phyloP scores from a whole-genome alignment of 192 early-diverging fungal species.

The Coemansia erecta region DNA sequence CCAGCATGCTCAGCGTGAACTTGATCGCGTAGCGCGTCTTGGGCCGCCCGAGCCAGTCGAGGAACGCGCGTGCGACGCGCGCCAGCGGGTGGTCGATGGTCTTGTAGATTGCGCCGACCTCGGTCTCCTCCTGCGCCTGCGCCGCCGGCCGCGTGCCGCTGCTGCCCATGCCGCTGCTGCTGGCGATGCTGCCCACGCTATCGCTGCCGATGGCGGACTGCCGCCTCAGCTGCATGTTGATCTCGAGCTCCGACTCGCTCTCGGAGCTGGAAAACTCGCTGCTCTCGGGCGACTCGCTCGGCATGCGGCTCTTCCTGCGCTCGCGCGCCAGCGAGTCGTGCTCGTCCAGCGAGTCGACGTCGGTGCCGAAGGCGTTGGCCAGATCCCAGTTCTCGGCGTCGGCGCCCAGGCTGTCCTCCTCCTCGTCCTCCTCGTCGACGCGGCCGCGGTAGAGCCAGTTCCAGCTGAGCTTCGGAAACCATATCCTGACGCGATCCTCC shows the following conservation, averaged over 20 bases:
- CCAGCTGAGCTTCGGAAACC: conserved; percentile 38
- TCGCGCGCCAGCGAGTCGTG: background rate
- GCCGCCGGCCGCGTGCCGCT: background rate
- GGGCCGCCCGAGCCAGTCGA: conserved; percentile 26
- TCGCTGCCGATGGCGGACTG: background rate
- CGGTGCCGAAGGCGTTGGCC: conserved; percentile 25
- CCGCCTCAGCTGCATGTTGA: background rate
- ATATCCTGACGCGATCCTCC: conserved; percentile 20
- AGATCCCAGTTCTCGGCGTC: conserved; percentile 23
- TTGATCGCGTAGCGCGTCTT: conserved; percentile 46
- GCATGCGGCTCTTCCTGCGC: no score
- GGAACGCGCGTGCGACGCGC: conserved; percentile 3
- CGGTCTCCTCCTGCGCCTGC: conserved; percentile 4
- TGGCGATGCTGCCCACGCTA: background rate
- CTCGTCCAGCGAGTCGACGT: background rate
- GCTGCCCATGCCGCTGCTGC: background rate
- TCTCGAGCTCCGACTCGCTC: conserved; percentile 1
- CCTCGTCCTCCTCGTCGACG: conserved; percentile 20
- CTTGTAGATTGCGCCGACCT: conserved; percentile 9
- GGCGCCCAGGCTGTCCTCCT: conserved; percentile 15
- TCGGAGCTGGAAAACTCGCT: background rate
- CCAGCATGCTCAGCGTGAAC: conserved; percentile 42
- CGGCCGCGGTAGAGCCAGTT: conserved; percentile 30
- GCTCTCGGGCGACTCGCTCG: no score
- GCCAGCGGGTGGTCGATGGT: conserved; percentile 19